Evolutionary conservation across 306 rosid species (phyloP).

Genomic region (Gynostemma pentaphyllum): DNA sequence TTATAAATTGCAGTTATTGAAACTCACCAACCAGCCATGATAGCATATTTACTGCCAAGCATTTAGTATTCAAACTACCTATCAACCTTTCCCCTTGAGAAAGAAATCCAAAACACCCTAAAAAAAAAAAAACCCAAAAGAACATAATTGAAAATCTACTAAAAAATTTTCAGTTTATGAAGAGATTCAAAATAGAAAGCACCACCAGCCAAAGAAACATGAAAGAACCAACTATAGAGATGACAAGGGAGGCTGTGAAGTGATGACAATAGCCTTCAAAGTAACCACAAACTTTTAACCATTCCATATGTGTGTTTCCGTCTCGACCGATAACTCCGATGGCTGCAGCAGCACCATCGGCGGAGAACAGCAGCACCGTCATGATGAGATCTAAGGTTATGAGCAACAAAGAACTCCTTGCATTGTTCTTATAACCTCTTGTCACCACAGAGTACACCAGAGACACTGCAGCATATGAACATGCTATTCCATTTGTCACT

Average conservation of each 20-base stretch:
- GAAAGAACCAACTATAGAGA: slow-evolving; percentile 32
- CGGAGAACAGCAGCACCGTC: slow-evolving; percentile 34
- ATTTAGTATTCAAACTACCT: too few species aligned
- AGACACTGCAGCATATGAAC: slow-evolving; percentile 40
- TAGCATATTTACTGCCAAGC: slow-evolving; percentile 1
- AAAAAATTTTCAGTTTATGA: slow-evolving; percentile 17
- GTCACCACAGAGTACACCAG: slow-evolving; percentile 14
- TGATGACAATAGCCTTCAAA: slow-evolving; percentile 41
- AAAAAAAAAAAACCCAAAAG: too few species aligned
- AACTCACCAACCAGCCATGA: neutral
- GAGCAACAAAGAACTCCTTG: slow-evolving; percentile 7
- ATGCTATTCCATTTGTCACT: slow-evolving; percentile 49
- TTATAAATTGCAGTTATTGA: neutral
- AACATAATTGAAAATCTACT: neutral
- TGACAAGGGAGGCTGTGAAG: slow-evolving; percentile 27
- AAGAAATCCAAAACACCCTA: neutral
- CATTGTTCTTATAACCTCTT: slow-evolving; percentile 13
- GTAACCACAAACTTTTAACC: slow-evolving; percentile 46
- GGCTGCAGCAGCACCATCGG: slow-evolving; percentile 47
- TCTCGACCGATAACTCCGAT: slow-evolving; percentile 32
- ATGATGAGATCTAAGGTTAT: slow-evolving; percentile 25
- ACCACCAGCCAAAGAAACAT: slow-evolving; percentile 32
- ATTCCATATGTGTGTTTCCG: slow-evolving; percentile 49
- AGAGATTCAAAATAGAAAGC: slow-evolving; percentile 27
- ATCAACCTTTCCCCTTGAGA: too few species aligned